Base-by-base conservation (phyloP, 2,329 filamentous ascomycete species). In the Leptographium lundbergii region DNA sequence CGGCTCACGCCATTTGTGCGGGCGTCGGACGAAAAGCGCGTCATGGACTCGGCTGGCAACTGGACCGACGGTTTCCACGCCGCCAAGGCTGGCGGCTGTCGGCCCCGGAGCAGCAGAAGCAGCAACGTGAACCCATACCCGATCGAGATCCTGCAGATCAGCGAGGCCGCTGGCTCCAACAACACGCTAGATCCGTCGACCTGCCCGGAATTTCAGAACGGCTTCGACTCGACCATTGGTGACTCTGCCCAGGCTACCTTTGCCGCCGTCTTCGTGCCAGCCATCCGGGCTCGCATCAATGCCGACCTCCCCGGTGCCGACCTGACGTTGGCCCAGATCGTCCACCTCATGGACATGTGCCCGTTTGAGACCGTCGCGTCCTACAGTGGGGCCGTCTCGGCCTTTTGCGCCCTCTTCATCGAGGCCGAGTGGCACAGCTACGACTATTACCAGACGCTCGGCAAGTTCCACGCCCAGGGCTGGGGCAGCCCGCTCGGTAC, bases 331-430 rank as follows among this genome's bases (percentile, higher is more conserved):
- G 67, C 74, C 1, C 84, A 92, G 36, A 81, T 83, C 1, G 75
- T 90, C 60, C 81, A 79, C 60, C 69, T 96, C 45, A 95, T 96
- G 89, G 90, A 95, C 65, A 76, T 96, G 60, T 96, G 91, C 67
- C 85, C 91, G 0, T 96, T 89, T 72, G 80, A 86, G 63, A 92
- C 89, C 0, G 84, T 95, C 19, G 82, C 85, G 9, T 75, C 81
- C 3, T 66, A 72, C 0, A 72, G 78, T 2, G 56, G 51, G 19
- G 39, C 29, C n/a, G 68, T 86, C 7, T 89, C 89, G 0, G 73
- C 76, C 0, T 94, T 96, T 73, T 96, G 91, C 71, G 68, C 69
- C 19, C 76, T 95, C 25, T 96, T 95, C 73, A 85, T 81, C 0
- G 68, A 76, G 13, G 70, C 79, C 1, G 89, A 95, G 70, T 95